A percentile compares a stretch with the other conserved stretches of the same genome.
phyloP scores from a whole-genome alignment of 495 filamentous ascomycete species.

The Elaphomyces granulatus region DNA sequence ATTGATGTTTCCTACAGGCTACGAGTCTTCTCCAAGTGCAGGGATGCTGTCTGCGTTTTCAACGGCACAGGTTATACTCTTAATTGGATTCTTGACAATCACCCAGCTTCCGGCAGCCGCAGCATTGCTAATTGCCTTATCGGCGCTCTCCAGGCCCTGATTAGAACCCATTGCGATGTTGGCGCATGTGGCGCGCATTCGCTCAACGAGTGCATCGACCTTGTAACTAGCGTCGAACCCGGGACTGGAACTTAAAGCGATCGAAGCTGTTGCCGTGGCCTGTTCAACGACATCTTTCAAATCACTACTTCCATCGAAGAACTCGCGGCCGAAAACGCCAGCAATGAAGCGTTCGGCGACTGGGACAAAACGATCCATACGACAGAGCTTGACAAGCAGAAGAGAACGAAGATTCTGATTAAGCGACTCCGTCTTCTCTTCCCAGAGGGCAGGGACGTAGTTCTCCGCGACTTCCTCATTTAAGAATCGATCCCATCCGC shows the following conservation, averaged over 20 bases:
- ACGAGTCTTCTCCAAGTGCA: conserved; percentile 13
- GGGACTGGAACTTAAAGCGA: conserved; percentile 82
- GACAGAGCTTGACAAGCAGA: conserved; percentile 83
- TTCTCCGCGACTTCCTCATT: conserved; percentile 79
- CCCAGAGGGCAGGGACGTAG: conserved; percentile 63
- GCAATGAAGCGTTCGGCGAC: conserved; percentile 77
- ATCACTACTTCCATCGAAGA: conserved; percentile 72
- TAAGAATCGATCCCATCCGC: conserved; percentile 68
- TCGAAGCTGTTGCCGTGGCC: conserved; percentile 69
- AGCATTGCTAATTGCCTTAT: conserved; percentile 88
- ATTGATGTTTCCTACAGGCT: conserved; percentile 9
- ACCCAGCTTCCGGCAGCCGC: conserved; percentile 92
- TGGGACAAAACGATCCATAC: conserved; percentile 87
- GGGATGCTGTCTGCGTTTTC: conserved; percentile 24
- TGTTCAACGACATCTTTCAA: conserved; percentile 72
- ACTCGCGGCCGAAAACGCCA: conserved; percentile 68
- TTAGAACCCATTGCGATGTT: conserved; percentile 99
- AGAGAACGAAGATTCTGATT: conserved; percentile 74
- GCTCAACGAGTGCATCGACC: conserved; percentile 85
- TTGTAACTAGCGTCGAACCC: conserved; percentile 98
- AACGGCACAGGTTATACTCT: conserved; percentile 16
- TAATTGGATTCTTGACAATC: conserved; percentile 70
- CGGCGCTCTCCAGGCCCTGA: conserved; percentile 79
- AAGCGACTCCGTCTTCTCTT: conserved; percentile 42
- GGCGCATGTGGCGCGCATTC: conserved; percentile 63